Percentiles rank a stretch among this genome's conserved stretches.
Conservation (phyloP, 2,329 filamentous ascomycete species). For the Neofusicoccum umdonicola region DNA sequence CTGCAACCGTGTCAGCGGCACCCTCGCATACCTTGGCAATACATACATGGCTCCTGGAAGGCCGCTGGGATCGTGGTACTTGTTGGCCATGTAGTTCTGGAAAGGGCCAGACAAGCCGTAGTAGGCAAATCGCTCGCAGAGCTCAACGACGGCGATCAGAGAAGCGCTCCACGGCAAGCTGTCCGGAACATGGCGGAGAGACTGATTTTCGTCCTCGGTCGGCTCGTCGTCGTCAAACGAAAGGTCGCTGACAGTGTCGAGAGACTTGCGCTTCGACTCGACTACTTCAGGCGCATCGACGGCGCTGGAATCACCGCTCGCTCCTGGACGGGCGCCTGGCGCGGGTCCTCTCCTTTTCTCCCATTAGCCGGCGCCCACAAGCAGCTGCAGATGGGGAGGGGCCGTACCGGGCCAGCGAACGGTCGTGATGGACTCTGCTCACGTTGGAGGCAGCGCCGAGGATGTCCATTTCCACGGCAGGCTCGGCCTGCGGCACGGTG, state of each 20-base stretch:
- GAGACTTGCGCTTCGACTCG: not conserved
- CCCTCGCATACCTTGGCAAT: not conserved
- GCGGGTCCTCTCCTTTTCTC: not conserved
- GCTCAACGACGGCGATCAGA: conserved; percentile 49
- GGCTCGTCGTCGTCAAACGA: conserved; percentile 29
- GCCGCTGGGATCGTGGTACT: conserved; percentile 38
- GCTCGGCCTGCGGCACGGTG: conserved; percentile 10
- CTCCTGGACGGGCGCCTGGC: not conserved
- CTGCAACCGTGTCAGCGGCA: conserved; percentile 17
- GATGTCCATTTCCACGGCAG: conserved; percentile 3
- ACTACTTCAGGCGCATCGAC: not conserved
- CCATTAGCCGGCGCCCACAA: not conserved
- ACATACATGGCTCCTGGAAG: conserved; percentile 37
- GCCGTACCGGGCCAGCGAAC: not conserved
- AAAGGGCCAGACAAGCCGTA: conserved; percentile 47
- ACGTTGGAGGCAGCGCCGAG: not conserved
- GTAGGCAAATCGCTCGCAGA: conserved; percentile 52
- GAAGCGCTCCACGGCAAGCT: conserved; percentile 47
- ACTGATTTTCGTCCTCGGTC: conserved; percentile 42
- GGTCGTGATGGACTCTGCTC: not conserved
- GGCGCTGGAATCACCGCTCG: not conserved
- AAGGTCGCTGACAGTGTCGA: conserved; percentile 2
- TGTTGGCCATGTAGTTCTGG: conserved; percentile 51
- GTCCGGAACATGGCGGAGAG: conserved; percentile 47
- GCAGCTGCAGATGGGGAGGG: too few species aligned